Base-by-base conservation (phyloP, 805 yeast genomes). In the Scheffersomyces amazonensis region DNA sequence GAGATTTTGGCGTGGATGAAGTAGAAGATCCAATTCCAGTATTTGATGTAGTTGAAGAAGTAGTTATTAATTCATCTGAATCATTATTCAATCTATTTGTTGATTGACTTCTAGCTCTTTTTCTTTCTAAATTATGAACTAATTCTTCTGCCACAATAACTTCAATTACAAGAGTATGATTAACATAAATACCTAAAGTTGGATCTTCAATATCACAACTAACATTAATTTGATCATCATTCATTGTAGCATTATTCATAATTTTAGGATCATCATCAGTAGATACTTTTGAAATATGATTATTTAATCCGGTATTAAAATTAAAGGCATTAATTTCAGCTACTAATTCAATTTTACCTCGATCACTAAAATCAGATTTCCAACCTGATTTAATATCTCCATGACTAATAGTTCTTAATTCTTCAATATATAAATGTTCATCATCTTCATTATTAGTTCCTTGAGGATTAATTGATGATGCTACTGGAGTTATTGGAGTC, bases 141-240 rank as follows among this genome's bases (percentile, higher is more conserved):
- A 78, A 47, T 56, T 93, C 99, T 61, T 93, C 99, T 2, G 96
- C 96, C 29, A 93, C 88, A n/a, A 91, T 86, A 36, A 89, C 78
- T 60, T 93, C 99, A 25, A 90, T 80, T 11, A 88, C 77, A 32
- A 93, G 65, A 16, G 80, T 72, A 56, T 93, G 99, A 33, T 74
- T 69, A 2, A 89, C 91, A 44, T 71, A 74, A 3, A 91, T 67
- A 0, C 98, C 98, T 30, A 82, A 62, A 7, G 79, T 80, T 0
- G 90, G 85, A 57, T 91, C 97, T 40, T 78, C 82, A 4, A 90
- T 71, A 57, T 90, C 96, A 59, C 95, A 86, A 4, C 87, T 68
- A 25, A 86, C 71, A 46, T 82, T 83, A 22, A 81, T 70, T 36
- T 7, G 15, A 15, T 53, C 72, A 50, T 50, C 56, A n/a, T n/a